Base-by-base conservation (phyloP, 106 monocot species). In the Alisma plantagoaquatica region DNA sequence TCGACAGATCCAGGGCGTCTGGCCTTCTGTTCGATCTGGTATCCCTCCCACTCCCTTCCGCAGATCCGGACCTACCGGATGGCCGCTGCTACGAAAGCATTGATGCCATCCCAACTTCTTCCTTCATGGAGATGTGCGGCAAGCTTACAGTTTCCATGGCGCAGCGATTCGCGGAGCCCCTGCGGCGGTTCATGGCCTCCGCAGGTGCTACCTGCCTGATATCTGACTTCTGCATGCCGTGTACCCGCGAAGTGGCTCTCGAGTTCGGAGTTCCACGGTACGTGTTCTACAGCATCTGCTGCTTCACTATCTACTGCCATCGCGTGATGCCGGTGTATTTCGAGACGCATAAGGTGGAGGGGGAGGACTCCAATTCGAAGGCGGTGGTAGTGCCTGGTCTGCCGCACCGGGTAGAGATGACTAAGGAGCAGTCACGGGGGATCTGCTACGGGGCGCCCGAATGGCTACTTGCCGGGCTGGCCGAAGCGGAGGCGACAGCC, bases 131-230 rank as follows among this genome's bases (percentile, higher is more conserved):
- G 10, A 3, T 1, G 0, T 35, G 33, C n/a, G 16, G 3, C 3
- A 8, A 9, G 10, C 16, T 25, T 3, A n/a, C n/a, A n/a, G n/a
- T n/a, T n/a, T n/a, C n/a, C n/a, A n/a, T n/a, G n/a, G n/a, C n/a
- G n/a, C n/a, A n/a, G n/a, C n/a, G n/a, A n/a, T n/a, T n/a, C n/a
- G n/a, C n/a, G n/a, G n/a, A n/a, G n/a, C n/a, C n/a, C n/a, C n/a
- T 28, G 72, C 24, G 12, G 8, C 20, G 43, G 50, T 16, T 41
- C 41, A 10, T 42, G 32, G 2, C 15, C 11, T 17, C 7, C 53
- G 2, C 75, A 77, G 10, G n/a, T n/a, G n/a, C n/a, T n/a, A 75
- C 70, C 27, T 63, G 61, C 10, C 33, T 74, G 18, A 45, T 77
- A 14, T 32, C 73, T 25, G 77, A 65, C 53, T 9, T 23, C 25